Base-by-base conservation (phyloP, 441 rosid species). In the Adansonia gregorii region DNA sequence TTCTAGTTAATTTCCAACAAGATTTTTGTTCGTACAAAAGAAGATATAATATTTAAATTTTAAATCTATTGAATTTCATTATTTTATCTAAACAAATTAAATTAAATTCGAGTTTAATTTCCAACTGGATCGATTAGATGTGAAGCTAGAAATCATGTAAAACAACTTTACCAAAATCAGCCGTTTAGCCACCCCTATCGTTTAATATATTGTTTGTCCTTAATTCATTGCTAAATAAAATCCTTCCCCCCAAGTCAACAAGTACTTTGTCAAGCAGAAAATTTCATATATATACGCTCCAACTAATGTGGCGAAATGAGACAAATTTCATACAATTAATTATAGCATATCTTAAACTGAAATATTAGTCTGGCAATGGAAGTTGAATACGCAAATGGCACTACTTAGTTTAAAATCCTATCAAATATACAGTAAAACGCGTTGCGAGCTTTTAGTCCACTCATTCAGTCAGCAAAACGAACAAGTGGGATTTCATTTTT, bases 211-310 rank as follows among this genome's bases (percentile, higher is more conserved):
- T 68, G 4, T 68, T 35, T 27, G 45, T 71, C 60, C 24, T 52
- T 35, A 35, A 35, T 35, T 52, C 48, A 24, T 52, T 15, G 63
- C 74, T 17, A 15, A 3, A 49, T 24, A 7, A 7, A 11, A 69
- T 51, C 60, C 48, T 20, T 70, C 17, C 5, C 4, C 5, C 0
- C 0, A 51, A 51, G 61, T 51, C 61, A 15, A 70, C 22, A 39
- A 51, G 22, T 70, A 51, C 8, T n/a, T 70, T 51, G 61, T 70
- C 48, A 71, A 54, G 27, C 14, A 72, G 15, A 54, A 49, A 35
- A 72, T 54, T 8, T 27, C 49, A 35, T 67, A 17, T 65, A 39
- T 19, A 58, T 7, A 14, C 6, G 3, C 58, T 59, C 65, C 65
- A 60, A 60, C 35, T 60, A 60, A 24, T 4, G 39, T 60, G 65